Conservation (phyloP, 2,329 filamentous ascomycete genomes). For the Metarhizium sp. region DNA sequence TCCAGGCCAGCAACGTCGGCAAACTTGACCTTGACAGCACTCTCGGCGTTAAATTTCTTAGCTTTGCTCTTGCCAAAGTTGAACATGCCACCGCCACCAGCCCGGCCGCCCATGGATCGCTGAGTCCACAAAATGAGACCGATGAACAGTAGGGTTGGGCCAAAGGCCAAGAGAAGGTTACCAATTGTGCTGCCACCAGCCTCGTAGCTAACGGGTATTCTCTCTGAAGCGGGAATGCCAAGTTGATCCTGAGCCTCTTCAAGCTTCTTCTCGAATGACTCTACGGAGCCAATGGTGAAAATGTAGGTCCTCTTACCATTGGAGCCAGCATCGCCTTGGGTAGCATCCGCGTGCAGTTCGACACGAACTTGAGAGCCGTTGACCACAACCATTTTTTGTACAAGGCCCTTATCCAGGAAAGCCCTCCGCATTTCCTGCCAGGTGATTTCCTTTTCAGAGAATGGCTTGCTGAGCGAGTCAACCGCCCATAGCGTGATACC, state of each 20-base stretch:
- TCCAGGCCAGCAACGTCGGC: slow-evolving; percentile 95
- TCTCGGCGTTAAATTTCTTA: slow-evolving; percentile 96
- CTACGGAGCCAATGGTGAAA: slow-evolving; percentile 91
- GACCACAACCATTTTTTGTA: slow-evolving; percentile 83
- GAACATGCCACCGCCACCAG: slow-evolving; percentile 69
- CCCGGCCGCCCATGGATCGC: slow-evolving; percentile 61
- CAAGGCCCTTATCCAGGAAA: slow-evolving; percentile 91
- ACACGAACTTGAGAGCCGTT: slow-evolving; percentile 66
- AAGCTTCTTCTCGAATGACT: slow-evolving; percentile 81
- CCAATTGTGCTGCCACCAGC: slow-evolving; percentile 66
- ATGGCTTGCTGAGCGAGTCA: slow-evolving; percentile 28
- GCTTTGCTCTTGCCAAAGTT: slow-evolving; percentile 93
- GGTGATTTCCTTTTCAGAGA: slow-evolving; percentile 66
- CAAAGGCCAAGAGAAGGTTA: slow-evolving; percentile 68
- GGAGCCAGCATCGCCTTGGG: slow-evolving; percentile 27
- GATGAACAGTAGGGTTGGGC: slow-evolving; percentile 78
- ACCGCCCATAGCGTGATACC: slow-evolving; percentile 47
- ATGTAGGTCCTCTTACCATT: slow-evolving; percentile 50
- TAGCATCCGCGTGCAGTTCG: slow-evolving; percentile 66
- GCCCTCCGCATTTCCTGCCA: slow-evolving; percentile 95
- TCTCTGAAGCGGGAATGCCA: slow-evolving; percentile 74
- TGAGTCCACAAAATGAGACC: slow-evolving; percentile 74
- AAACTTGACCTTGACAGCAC: slow-evolving; percentile 94
- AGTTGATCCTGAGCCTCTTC: slow-evolving; percentile 85
- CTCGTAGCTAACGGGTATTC: slow-evolving; percentile 86